Evolutionary conservation across 2,329 filamentous ascomycete species (phyloP), one percentile per base, ranked within the genome.

Genomic region (Didymella segeticola): DNA sequence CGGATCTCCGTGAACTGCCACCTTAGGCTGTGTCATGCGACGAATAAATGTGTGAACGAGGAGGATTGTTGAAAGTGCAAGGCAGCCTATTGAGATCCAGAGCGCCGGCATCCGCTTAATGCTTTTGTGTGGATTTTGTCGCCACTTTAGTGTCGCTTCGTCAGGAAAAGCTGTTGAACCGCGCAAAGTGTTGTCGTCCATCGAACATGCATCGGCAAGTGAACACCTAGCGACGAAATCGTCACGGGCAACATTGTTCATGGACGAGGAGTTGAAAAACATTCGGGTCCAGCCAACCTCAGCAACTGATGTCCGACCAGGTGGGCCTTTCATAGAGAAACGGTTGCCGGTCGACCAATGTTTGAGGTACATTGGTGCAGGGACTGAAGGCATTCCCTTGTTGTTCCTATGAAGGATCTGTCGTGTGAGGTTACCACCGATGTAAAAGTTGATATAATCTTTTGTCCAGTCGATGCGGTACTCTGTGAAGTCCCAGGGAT

Each of bases 201-300:
- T 74, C 2, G 61, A 67, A 52, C 77, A 79, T 11, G 73, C 72
- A 29, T 67, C 60, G 3, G 57, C 41, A 11, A 66, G 22, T 15
- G 62, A 50, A 45, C 75, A 78, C 26, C 64, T 63, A 3, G 57
- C 45, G 20, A 66, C 61, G 45, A 74, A 76, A 6, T 64, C 57
- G 10, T 63, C 56, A 23, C 56, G 63, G 5, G 61, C 57, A 11
- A 69, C 59, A 15, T 68, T 47, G 8, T 68, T 77, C 64, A 72
- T 77, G 7, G 71, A 58, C 1, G 79, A 80, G 0, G 78, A 78
- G 57, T 82, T 82, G 72, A 82, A 82, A 61, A 82, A 82, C 23
- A 78, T 67, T n/a, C 79, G 74, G 9, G 77, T 72, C 76, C 78
- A 82, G 7, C 70, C 76, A 26, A 82, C 62, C 20, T 76, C 76